Conservation (phyloP, 306 rosid species). For the Quercus aquifolioides region DNA sequence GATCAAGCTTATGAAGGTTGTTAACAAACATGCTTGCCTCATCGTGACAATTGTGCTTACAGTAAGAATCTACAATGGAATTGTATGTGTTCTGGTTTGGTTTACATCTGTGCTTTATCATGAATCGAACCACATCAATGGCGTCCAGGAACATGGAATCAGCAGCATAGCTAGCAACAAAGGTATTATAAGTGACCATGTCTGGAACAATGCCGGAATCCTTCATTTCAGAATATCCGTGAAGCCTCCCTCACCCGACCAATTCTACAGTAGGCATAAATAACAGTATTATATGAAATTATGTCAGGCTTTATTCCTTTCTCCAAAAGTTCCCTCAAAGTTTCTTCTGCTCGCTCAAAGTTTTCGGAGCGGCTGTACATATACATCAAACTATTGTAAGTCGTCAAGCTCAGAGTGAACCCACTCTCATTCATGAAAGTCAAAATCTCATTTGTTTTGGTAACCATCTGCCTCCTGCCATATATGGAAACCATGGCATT, state of each 20-base stretch:
- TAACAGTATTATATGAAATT: conserved; percentile 76
- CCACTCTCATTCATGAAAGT: conserved; percentile 65
- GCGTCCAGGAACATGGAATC: conserved; percentile 79
- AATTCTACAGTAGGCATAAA: conserved; percentile 77
- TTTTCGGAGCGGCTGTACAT: conserved; percentile 76
- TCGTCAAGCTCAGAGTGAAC: conserved; percentile 81
- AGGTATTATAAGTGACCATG: conserved; percentile 83
- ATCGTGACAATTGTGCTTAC: conserved; percentile 54
- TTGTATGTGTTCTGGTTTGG: conserved; percentile 82
- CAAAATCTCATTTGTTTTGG: conserved; percentile 70
- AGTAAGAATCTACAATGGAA: conserved; percentile 71
- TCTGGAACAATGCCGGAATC: conserved; percentile 63
- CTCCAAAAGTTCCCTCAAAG: conserved; percentile 54
- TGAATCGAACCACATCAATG: conserved; percentile 66
- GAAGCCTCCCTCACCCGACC: conserved; percentile 82
- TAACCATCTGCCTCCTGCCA: conserved; percentile 78
- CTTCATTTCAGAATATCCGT: conserved; percentile 72
- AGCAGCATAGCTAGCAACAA: conserved; percentile 70
- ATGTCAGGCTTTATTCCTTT: conserved; percentile 82
- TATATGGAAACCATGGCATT: conserved; percentile 90
- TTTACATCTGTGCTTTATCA: conserved; percentile 81
- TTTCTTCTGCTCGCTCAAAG: conserved; percentile 67
- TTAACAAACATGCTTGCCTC: conserved; percentile 61
- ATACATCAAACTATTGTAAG: conserved; percentile 87
- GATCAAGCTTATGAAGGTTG: conserved; percentile 56